phyloP scores from a whole-genome alignment of 1,284 basidiomycete species.

The Melampsora americana region DNA sequence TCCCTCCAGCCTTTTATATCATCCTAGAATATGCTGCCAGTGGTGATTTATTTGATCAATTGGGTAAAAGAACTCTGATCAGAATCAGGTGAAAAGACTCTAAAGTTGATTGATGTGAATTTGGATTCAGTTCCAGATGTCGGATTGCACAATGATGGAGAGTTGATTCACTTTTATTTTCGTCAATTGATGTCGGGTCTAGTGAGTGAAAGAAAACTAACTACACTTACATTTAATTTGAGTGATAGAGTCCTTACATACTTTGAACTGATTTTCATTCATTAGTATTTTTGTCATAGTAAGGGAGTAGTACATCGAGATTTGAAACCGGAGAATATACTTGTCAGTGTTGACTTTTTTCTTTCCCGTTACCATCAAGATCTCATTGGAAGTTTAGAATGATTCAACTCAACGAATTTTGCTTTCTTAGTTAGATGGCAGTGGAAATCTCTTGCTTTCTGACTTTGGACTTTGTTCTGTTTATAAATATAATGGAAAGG shows the following conservation, averaged over 20 bases:
- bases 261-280: background rate
- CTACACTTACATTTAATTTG: background rate
- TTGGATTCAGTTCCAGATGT: conserved; percentile 65
- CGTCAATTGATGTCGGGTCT: conserved; percentile 77
- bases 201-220: conserved; percentile 49
- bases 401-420: conserved; percentile 1
- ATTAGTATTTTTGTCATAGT: conserved; percentile 31
- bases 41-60: conserved; percentile 97
- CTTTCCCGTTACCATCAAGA: background rate
- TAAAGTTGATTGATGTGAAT: background rate
- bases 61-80: conserved; percentile 60
- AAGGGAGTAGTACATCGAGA: conserved; percentile 61
- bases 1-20: conserved; percentile 81
- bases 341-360: conserved; percentile 51
- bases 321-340: conserved; percentile 57
- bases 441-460: conserved; percentile 71
- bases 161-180: conserved; percentile 83
- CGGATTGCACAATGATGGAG: conserved; percentile 72
- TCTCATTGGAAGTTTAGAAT: no score
- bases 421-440: conserved; percentile 31
- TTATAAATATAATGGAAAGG: conserved; percentile 81
- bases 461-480: conserved; percentile 94
- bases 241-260: background rate
- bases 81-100: background rate
- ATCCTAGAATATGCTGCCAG: conserved; percentile 86